phyloP scores from a whole-genome alignment of 2,329 filamentous ascomycete species.

The Zymoseptoria passerinii region DNA sequence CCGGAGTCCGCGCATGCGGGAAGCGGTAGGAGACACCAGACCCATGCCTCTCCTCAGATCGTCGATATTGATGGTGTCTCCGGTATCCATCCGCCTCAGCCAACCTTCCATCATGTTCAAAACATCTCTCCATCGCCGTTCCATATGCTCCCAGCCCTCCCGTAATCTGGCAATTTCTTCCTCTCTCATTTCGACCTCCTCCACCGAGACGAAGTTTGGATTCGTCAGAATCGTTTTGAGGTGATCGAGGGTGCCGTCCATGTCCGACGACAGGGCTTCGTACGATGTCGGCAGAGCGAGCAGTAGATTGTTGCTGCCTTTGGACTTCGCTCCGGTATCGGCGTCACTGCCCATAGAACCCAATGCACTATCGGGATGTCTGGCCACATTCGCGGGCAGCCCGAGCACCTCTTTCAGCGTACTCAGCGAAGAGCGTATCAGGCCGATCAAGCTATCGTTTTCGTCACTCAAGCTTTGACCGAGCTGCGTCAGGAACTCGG shows the following conservation, averaged over 20 bases:
- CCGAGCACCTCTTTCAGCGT: slow-evolving; percentile 60
- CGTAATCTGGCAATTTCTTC: slow-evolving; percentile 79
- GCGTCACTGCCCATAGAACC: slow-evolving; percentile 24
- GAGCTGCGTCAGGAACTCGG: slow-evolving; percentile 77
- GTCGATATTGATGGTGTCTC: slow-evolving; percentile 57
- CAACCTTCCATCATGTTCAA: slow-evolving; percentile 86
- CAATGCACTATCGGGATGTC: slow-evolving; percentile 25
- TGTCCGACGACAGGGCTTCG: slow-evolving; percentile 61
- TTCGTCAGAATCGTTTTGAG: slow-evolving; percentile 81
- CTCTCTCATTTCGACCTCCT: slow-evolving; percentile 87
- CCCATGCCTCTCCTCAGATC: slow-evolving; percentile 53
- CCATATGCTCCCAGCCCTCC: slow-evolving; percentile 89
- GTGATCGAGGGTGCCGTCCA: slow-evolving; percentile 71
- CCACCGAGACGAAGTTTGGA: slow-evolving; percentile 89
- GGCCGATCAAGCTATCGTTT: slow-evolving; percentile 69
- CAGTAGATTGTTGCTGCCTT: slow-evolving; percentile 27
- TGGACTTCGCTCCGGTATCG: slow-evolving; percentile 14
- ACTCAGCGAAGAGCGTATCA: slow-evolving; percentile 63
- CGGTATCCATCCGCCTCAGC: slow-evolving; percentile 72
- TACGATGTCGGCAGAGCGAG: slow-evolving; percentile 51
- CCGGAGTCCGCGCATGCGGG: slow-evolving; percentile 12
- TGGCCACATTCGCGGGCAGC: slow-evolving; percentile 33
- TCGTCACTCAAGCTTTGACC: slow-evolving; percentile 81
- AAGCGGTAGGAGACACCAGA: slow-evolving; percentile 38
- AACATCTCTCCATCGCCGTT: slow-evolving; percentile 80